Evolutionary conservation across 108 stramenopile genomes (phyloP).

Genomic region (Nannochloropsis gaditana): DNA sequence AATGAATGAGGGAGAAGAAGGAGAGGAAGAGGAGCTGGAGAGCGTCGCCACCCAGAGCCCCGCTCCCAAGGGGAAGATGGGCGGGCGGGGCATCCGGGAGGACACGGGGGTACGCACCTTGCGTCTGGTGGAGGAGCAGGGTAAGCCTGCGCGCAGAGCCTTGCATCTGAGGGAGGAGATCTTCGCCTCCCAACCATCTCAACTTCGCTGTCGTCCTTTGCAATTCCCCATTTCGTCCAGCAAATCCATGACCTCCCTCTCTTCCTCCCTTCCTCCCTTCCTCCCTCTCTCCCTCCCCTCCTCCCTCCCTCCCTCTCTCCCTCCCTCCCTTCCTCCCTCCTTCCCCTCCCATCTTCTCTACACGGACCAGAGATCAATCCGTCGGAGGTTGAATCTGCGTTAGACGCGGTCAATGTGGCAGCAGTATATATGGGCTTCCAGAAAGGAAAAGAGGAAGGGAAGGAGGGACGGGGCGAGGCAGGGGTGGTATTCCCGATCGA

Average conservation of each 20-base stretch:
- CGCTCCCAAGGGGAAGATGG: not conserved
- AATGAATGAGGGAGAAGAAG: not conserved
- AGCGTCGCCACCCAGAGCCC: not conserved
- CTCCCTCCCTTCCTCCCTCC: not conserved
- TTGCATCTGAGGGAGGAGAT: not conserved
- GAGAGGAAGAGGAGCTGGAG: constrained; percentile 4
- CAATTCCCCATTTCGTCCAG: not conserved
- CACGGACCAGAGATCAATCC: not conserved
- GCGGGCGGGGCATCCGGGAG: not conserved
- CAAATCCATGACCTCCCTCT: not conserved
- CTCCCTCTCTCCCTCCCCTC: not conserved
- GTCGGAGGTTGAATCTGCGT: not conserved
- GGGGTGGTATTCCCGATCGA: not conserved
- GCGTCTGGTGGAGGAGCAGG: not conserved
- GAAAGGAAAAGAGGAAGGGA: not conserved
- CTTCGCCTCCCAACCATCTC: not conserved
- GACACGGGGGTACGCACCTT: not conserved
- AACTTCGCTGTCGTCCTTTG: not conserved
- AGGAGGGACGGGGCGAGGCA: not conserved
- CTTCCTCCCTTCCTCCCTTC: not conserved
- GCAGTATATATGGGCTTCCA: not conserved
- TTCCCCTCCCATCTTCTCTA: not conserved
- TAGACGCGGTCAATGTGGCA: not conserved
- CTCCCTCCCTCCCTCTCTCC: not conserved
- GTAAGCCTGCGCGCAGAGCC: not conserved